Evolutionary conservation across 1,284 basidiomycete species (phyloP), one percentile per base, ranked within the genome.

Genomic region (Golubevia sp.): DNA sequence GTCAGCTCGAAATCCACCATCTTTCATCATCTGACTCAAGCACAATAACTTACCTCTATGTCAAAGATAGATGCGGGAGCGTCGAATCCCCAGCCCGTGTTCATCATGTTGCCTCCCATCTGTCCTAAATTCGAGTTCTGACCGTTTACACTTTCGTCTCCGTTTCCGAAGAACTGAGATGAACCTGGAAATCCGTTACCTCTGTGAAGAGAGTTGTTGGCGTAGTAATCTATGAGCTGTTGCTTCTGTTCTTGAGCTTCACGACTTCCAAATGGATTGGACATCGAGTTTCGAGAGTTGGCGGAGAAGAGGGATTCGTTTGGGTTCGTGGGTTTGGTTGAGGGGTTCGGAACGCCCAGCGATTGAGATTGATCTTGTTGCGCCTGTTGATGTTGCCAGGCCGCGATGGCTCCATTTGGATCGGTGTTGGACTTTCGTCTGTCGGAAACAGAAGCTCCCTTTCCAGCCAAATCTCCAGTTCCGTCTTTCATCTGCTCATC

Each of bases 401-500:
- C 25, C 24, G 21, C 34, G 21, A 52, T 48, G 15, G 56, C 25
- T 58, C 27, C 34, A 13, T 18, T 20, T 61, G 34, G 15, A 51
- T 7, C 34, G 13, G 8, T 25, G 20, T 11, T 27, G 44, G 13
- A 59, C 18, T 60, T 23, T 61, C 24, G 7, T 24, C 26, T 30
- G 55, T 21, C 2, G 61, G 53, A 1, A 20, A 60, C 49, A 55
- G 23, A n/a, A 26, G 23, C 63, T 30, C 56, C 20, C 20, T 25
- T 3, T 15, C 30, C 44, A 30, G 59, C 27, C 24, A 21, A 55
- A 51, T 30, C 24, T 53, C 55, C 3, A 20, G 59, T 2, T 55
- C 59, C 30, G 66, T 56, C 71, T 66, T 71, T 15, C 59, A 62
- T 25, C 44, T 7, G 44, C 8, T 44, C 49, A 7, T 26, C 24